Evolutionary conservation across 441 rosid species (phyloP).

Genomic region (Capsella rubella): DNA sequence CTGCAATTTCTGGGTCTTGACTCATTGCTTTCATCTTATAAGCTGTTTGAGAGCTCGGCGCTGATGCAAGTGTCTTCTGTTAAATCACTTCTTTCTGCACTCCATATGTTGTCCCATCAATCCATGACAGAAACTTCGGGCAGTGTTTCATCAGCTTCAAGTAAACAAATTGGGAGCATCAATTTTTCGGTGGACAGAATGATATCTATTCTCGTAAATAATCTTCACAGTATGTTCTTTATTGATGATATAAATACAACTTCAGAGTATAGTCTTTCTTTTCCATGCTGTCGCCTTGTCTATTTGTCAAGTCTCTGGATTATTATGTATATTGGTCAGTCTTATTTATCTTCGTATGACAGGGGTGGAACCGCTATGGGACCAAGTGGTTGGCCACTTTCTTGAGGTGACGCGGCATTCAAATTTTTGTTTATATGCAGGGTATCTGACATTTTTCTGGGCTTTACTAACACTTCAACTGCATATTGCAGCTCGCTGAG

Average conservation of each 20-base stretch:
- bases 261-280: constrained; percentile 23
- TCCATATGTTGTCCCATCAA: constrained; percentile 84
- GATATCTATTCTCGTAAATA: constrained; percentile 92
- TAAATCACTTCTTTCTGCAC: constrained; percentile 94
- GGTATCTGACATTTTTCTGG: constrained; percentile 37
- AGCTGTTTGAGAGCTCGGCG: constrained; percentile 99
- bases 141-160: constrained; percentile 77
- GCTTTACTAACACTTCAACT: constrained; percentile 48
- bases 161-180: constrained; percentile 84
- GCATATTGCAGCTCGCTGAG: constrained; percentile 85
- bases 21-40: constrained; percentile 50
- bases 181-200: constrained; percentile 94
- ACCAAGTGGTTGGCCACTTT: constrained; percentile 91
- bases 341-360: constrained; percentile 37
- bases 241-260: constrained; percentile 17
- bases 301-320: constrained; percentile 22
- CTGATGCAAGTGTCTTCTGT: constrained; percentile 97
- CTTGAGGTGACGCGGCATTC: constrained; percentile 68
- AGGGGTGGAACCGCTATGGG: constrained; percentile 99
- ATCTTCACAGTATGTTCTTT: constrained; percentile 90
- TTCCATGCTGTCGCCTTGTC: constrained; percentile 18
- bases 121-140: constrained; percentile 80
- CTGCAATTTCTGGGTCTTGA: constrained; percentile 49
- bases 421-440: constrained; percentile 38
- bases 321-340: constrained; percentile 28